Evolutionary conservation across 208 protist species (phyloP).

Genomic region (Acanthamoeba castellanii): DNA sequence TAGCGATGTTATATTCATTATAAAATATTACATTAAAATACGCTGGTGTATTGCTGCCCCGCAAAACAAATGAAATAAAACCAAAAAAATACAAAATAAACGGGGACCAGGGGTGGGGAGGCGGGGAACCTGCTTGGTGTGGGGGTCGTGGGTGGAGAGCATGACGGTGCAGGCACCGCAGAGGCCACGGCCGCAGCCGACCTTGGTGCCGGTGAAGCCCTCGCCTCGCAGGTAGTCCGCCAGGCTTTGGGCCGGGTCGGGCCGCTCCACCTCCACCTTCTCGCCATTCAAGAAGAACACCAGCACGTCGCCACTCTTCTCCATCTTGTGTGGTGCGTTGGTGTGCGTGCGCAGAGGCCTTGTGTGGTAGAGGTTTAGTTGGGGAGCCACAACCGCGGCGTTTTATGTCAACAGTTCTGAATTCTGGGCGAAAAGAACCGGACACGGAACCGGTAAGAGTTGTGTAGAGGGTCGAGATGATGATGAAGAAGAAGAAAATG

Average conservation of each 20-base stretch:
- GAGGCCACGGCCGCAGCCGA: constrained; percentile 66
- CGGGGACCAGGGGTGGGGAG: too few relatives aligned
- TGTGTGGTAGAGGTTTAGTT: too few relatives aligned
- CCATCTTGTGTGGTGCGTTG: neutral
- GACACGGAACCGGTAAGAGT: too few relatives aligned
- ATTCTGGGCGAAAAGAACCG: too few relatives aligned
- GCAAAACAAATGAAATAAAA: neutral
- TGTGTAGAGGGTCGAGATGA: too few relatives aligned
- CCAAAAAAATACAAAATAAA: neutral
- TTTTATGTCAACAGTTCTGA: too few relatives aligned
- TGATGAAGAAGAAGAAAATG: too few relatives aligned
- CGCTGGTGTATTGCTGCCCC: neutral
- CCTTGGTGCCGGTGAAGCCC: constrained; percentile 74
- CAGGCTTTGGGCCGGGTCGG: neutral
- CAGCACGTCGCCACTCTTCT: neutral
- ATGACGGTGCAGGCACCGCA: constrained; percentile 78
- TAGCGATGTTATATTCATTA: neutral
- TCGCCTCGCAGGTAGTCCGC: neutral
- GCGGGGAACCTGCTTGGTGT: neutral
- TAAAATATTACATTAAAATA: neutral
- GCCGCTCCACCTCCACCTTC: neutral
- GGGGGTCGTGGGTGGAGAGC: neutral
- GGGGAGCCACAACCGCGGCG: too few relatives aligned
- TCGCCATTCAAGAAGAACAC: neutral
- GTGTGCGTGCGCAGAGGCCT: too few relatives aligned